These are phyloP conservation scores for Leccinum subgranulosum DNA, from an alignment of 768 basidiomycete species.

Conservation along the genomic window DNA sequence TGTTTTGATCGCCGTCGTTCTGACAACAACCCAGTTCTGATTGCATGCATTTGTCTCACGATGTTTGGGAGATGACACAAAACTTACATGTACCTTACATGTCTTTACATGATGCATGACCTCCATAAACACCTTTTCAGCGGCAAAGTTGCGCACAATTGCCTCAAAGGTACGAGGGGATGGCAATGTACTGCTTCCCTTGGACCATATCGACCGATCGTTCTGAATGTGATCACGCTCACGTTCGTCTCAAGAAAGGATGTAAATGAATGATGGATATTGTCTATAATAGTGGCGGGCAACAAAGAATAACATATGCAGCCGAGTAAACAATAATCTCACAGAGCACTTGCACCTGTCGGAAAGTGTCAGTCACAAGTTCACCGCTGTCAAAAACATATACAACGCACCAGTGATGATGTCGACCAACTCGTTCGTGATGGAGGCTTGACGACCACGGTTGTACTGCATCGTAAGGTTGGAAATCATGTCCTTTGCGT, in stretches of 20 bases:
- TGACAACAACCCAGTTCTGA: constrained; percentile 33
- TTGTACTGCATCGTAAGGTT: constrained; percentile 93
- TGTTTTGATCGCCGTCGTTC: background rate
- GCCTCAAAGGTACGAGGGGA: background rate
- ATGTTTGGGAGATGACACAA: constrained; percentile 25
- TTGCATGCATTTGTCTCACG: constrained; percentile 10
- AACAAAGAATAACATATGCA: constrained; percentile 10
- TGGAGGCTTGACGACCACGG: constrained; percentile 96
- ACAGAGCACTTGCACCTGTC: constrained; percentile 49
- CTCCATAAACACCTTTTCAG: constrained; percentile 10
- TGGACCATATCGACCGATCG: background rate
- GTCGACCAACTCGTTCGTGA: constrained; percentile 93
- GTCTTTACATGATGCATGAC: constrained; percentile 27
- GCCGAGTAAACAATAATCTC: constrained; percentile 19
- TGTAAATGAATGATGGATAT: constrained; percentile 18
- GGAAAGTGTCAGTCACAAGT: background rate
- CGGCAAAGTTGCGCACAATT: background rate
- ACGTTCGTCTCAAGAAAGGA: background rate
- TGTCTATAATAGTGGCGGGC: constrained; percentile 20
- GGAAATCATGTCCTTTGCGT: constrained; percentile 91
- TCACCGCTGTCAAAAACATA: background rate
- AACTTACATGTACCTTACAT: constrained; percentile 39
- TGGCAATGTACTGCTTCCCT: background rate
- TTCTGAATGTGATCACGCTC: background rate
- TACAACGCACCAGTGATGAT: constrained; percentile 76